Evolutionary conservation across 352 stramenopile genomes (phyloP).

Genomic region (Poterioochromonas sp.): DNA sequence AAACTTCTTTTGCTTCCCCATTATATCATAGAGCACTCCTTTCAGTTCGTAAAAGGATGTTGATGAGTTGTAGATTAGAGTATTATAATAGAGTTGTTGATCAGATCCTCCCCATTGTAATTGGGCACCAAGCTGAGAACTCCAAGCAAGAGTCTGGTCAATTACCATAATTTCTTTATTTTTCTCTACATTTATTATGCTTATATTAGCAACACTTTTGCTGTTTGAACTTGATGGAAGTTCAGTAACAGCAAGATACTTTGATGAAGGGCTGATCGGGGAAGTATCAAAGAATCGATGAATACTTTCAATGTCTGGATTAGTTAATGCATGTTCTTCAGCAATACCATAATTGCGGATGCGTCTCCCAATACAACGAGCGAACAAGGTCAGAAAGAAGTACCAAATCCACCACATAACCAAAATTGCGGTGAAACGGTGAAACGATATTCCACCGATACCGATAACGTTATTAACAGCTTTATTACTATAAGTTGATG

Average conservation of each 20-base stretch:
- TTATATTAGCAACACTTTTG: neutral
- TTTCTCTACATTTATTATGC: neutral
- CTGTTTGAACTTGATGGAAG: neutral
- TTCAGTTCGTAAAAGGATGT: neutral
- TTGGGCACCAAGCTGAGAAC: constrained; percentile 17
- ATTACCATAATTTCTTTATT: neutral
- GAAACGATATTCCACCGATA: too few relatives aligned
- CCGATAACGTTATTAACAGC: too few relatives aligned
- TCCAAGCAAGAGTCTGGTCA: neutral
- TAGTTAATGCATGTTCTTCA: too few relatives aligned
- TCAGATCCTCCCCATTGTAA: constrained; percentile 3
- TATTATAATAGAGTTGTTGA: neutral
- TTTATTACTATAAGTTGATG: too few relatives aligned
- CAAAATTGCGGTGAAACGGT: too few relatives aligned
- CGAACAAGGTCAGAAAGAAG: too few relatives aligned
- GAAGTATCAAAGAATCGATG: constrained; percentile 32
- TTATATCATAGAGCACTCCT: neutral
- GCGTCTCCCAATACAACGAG: too few relatives aligned
- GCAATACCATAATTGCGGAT: too few relatives aligned
- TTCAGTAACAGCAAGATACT: neutral
- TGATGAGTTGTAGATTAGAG: neutral
- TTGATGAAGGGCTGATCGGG: neutral
- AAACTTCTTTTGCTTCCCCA: neutral
- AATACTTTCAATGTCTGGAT: neutral
- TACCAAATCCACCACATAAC: too few relatives aligned